Conservation (phyloP, 176 grass and related monocot genomes). For the Musa acuminata region DNA sequence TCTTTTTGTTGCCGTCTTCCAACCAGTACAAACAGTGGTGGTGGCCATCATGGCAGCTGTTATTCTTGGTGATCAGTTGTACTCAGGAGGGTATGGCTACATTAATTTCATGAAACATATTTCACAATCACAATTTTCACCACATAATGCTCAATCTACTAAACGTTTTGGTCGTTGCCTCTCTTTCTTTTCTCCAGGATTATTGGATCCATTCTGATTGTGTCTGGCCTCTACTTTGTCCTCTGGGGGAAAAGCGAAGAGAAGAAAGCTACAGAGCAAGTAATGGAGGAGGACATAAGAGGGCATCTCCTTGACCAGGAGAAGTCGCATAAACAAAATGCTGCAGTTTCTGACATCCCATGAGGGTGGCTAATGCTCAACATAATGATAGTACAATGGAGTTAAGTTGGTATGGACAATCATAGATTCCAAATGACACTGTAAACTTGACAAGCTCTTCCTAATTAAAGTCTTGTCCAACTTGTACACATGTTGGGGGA, state of each 20-base stretch:
- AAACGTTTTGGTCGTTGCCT: background rate
- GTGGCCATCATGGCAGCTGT: slow-evolving; percentile 83
- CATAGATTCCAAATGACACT: background rate
- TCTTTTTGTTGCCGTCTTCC: slow-evolving; percentile 82
- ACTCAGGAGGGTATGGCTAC: slow-evolving; percentile 61
- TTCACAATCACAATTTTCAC: too few relatives aligned
- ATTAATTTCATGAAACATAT: background rate
- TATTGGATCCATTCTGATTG: slow-evolving; percentile 59
- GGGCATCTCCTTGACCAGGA: slow-evolving; percentile 46
- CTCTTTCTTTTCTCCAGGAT: slow-evolving; percentile 35
- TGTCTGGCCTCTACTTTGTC: slow-evolving; percentile 79
- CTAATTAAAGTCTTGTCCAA: background rate
- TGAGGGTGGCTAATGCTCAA: slow-evolving; percentile 21
- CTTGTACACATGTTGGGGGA: background rate
- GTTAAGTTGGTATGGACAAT: background rate
- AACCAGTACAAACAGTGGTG: slow-evolving; percentile 82
- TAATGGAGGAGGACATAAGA: slow-evolving; percentile 25
- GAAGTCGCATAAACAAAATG: slow-evolving; percentile 29
- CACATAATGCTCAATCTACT: too few relatives aligned
- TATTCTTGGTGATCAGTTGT: slow-evolving; percentile 72
- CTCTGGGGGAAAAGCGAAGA: slow-evolving; percentile 85
- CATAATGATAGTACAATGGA: background rate
- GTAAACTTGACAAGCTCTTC: background rate
- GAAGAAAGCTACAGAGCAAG: slow-evolving; percentile 38
- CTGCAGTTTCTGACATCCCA: slow-evolving; percentile 28